Base-by-base conservation (phyloP, 208 protist species). In the Herpetomonas samuelpessoai region DNA sequence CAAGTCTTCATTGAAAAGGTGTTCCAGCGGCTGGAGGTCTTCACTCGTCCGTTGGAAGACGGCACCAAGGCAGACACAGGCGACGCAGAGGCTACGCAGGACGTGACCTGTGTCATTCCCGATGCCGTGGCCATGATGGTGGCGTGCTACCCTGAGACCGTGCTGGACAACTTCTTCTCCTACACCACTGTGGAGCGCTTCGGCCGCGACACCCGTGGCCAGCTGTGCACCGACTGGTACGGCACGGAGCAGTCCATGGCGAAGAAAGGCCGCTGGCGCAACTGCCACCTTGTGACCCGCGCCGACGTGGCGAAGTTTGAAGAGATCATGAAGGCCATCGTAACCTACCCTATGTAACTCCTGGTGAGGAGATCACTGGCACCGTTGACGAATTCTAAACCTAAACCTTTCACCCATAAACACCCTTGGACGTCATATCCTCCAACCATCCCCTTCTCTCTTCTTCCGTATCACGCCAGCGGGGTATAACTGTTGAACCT, bases 241-340 rank as follows among this genome's bases (percentile, higher is more conserved):
- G 86, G 86, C 24, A 93, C 86, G n/a, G 81, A 88, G 59, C 68
- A 87, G 61, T 93, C 83, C 9, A 93, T 92, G 86, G 71, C 69
- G n/a, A 92, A 90, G 67, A 78, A 75, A 25, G 80, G 81, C 12
- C 86, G 86, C 2, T 88, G 79, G 79, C 73, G 78, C 56, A 92
- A 92, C 72, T 90, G 82, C 57, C 57, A 78, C 35, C 54, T 92
- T 3, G 62, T 89, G 35, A 88, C 80, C 22, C 28, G 65, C 47
- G 69, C 75, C 14, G 60, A 75, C 45, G 61, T 62, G 25, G 61
- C 61, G 12, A 50, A 21, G 14, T 91, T 86, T 41, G 61, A 85
- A 2, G 48, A 71, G 3, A 63, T 74, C 21, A 87, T 92, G 77
- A 25, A 66, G 28, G 21, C 25, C 29, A 88, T 89, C 30, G 64